Base-by-base conservation (phyloP, 2,329 filamentous ascomycete genomes). In the Phyllosticta citrichinensis region DNA sequence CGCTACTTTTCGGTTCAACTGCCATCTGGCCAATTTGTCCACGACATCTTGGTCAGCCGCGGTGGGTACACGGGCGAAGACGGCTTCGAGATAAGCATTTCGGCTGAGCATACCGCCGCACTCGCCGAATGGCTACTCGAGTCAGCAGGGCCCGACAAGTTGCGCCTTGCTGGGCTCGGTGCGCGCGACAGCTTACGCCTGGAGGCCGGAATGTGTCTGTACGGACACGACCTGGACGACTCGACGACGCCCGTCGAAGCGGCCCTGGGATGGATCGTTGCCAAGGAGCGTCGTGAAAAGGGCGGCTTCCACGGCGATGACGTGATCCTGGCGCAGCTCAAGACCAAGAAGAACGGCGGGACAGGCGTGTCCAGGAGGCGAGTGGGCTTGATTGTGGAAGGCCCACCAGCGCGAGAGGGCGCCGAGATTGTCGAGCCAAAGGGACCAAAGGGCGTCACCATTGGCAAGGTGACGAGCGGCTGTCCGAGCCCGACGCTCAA, bases 171-270 rank as follows among this genome's bases (percentile, higher is more conserved):
- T 1, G 94, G 94, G 2, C 83, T 99, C 0, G 94, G 92, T 10
- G 91, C 94, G 2, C 85, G 94, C 65, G 94, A 99, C 75, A 95
- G 88, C 64, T 84, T 99, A 63, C 87, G 94, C 55, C 85, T 99
- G 30, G 94, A 99, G 78, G 94, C 94, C 0, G 94, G 94, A 63
- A 96, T 99, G 93, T 99, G 94, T 75, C 82, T 99, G n/a, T 99
- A 99, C 77, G 94, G 94, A n/a, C 91, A 97, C 76, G 94, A 99
- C 74, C 83, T 99, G 47, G 86, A 95, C 72, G 93, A 96, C 62
- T 79, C 78, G 0, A 87, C 83, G 11, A 89, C 87, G 1, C 87
- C 87, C 1, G 84, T 87, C 4, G 83, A 85, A 70, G 87, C 82
- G 1, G 80, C 79, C 1, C 76, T 90, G 0, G 80, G 80, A 63